Percentiles rank a stretch among this genome's conserved stretches.
Conservation (phyloP, 768 basidiomycete species). For the Amanita rubescens region DNA sequence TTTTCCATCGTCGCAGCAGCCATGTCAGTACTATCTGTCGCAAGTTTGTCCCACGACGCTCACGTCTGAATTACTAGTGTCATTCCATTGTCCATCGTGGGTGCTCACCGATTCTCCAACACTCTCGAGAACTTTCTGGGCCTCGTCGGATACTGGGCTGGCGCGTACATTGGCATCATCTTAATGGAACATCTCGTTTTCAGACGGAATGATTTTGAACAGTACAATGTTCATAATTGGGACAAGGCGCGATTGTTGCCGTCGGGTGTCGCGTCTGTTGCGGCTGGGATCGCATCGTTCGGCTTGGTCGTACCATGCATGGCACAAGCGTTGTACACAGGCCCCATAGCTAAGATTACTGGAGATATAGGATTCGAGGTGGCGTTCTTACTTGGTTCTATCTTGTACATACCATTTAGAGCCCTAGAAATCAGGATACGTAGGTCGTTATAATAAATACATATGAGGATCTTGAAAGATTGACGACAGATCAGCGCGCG, state of each 20-base stretch:
- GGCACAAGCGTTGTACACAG: slow-evolving; percentile 70
- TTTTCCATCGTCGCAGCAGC: slow-evolving; percentile 67
- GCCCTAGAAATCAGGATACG: slow-evolving; percentile 35
- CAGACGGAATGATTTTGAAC: slow-evolving; percentile 41
- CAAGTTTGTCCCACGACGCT: not conserved
- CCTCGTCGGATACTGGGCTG: slow-evolving; percentile 62
- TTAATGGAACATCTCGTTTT: slow-evolving; percentile 65
- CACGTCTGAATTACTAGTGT: slow-evolving; percentile 34
- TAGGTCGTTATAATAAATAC: slow-evolving; percentile 20
- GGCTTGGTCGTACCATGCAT: slow-evolving; percentile 60
- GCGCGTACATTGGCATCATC: slow-evolving; percentile 55
- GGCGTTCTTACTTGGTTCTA: slow-evolving; percentile 45
- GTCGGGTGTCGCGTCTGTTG: slow-evolving; percentile 58
- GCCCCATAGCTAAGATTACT: slow-evolving; percentile 59
- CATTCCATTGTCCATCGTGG: slow-evolving; percentile 68
- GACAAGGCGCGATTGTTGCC: slow-evolving; percentile 51
- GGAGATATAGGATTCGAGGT: slow-evolving; percentile 85
- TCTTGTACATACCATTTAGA: slow-evolving; percentile 55
- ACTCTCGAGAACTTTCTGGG: slow-evolving; percentile 72
- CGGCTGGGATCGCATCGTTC: slow-evolving; percentile 44
- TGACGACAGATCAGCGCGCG: slow-evolving; percentile 39
- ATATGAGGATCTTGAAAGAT: slow-evolving; percentile 49
- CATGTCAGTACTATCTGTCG: slow-evolving; percentile 38
- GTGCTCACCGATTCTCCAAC: slow-evolving; percentile 63
- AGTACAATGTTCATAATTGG: slow-evolving; percentile 54